phyloP scores from a whole-genome alignment of 495 filamentous ascomycete species.

The Podospora bellae-mahoneyi region DNA sequence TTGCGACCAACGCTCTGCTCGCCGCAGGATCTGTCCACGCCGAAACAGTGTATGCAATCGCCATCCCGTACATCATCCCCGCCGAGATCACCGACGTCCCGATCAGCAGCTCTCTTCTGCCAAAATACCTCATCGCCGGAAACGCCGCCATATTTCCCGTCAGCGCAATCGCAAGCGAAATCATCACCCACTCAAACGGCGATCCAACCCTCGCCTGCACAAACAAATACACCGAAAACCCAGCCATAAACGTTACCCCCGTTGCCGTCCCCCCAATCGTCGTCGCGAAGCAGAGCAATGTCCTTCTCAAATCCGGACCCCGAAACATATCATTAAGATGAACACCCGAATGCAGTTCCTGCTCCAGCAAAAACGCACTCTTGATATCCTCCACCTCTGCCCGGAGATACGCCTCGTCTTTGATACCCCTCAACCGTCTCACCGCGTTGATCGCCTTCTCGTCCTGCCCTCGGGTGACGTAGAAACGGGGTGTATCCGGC shows the following conservation, averaged over 20 bases:
- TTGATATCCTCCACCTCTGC: conserved; percentile 34
- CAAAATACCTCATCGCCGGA: conserved; percentile 29
- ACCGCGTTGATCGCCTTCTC: conserved; percentile 36
- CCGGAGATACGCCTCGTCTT: conserved; percentile 27
- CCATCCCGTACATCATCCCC: conserved; percentile 29
- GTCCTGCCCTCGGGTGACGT: conserved; percentile 34
- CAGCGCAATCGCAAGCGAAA: conserved; percentile 32
- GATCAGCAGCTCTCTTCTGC: conserved; percentile 25
- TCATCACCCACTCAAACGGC: conserved; percentile 35
- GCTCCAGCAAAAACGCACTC: conserved; percentile 26
- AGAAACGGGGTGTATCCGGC: conserved; percentile 54
- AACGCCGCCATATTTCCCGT: conserved; percentile 32
- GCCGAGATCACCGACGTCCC: conserved; percentile 23
- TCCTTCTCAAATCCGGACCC: conserved; percentile 32
- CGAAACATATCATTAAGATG: conserved; percentile 32
- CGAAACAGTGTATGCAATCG: conserved; percentile 26
- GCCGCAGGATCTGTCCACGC: conserved; percentile 10
- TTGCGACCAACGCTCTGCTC: conserved; percentile 25
- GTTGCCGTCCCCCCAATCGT: conserved; percentile 29
- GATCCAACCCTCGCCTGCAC: conserved; percentile 30
- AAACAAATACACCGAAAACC: conserved; percentile 35
- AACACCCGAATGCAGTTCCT: conserved; percentile 27
- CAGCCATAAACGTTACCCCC: conserved; percentile 32
- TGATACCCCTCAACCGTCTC: conserved; percentile 26
- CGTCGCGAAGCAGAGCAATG: conserved; percentile 27